Evolutionary conservation across 192 early-diverging fungal species (phyloP), one percentile per base, ranked within the genome.

Genomic region (Chytriomyces sp.): DNA sequence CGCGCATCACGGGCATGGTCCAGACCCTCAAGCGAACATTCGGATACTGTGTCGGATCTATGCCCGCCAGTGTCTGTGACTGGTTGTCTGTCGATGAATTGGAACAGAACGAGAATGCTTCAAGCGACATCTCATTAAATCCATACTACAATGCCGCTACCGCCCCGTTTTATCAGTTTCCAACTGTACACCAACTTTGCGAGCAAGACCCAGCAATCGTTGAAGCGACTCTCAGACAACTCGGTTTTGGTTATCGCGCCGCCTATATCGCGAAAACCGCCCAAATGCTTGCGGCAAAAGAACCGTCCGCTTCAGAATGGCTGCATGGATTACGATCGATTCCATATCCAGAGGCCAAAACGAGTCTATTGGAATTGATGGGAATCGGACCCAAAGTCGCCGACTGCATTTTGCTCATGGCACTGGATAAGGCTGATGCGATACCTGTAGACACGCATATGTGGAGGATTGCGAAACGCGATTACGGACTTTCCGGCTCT

Each of bases 341-440:
- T 28, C 45, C 81, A 2, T 92, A 95, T 67, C 81, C 80, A 11
- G 89, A 88, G 50, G 87, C 88, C 3, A 87, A 88, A n/a, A 77
- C 50, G 1, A 84, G 86, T 35, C 79, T 98, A 43, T 66, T 96
- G 70, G 81, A 91, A 53, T 81, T 98, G 6, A 79, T 88, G 59
- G 96, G 96, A 1, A 87, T 94, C 2, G 97, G 97, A 1, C 96
- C 96, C 4, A 99, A 99, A 81, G 96, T 99, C 7, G 97, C 97
- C 0, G 97, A 99, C 80, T 99, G 97, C 75, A 89, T 99, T 72
- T 91, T 91, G 63, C 85, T 99, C 53, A 95, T 96, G 93, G 91
- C 92, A 5, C 82, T 99, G 60, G 95, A 97, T 83, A 95, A 97
- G 65, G 75, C 78, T 0, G 86, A 72, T 45, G 79, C 81, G 6